Evolutionary conservation across 768 basidiomycete genomes (phyloP).

Genomic region (Amanita phalloides): DNA sequence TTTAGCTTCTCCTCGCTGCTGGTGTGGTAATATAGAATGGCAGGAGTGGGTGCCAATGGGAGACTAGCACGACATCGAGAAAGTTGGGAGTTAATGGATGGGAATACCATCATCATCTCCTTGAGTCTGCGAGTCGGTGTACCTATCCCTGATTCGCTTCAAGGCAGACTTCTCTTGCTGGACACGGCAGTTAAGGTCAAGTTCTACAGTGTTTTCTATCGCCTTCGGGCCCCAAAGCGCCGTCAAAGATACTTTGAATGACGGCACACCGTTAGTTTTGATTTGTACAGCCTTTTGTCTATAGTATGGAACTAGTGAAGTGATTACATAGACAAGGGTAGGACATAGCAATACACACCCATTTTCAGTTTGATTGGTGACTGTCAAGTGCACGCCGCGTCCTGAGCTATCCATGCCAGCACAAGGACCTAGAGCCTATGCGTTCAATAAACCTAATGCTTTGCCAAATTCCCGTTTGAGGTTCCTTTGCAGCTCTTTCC

Average conservation of each 20-base stretch:
- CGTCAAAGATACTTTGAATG: conserved; percentile 51
- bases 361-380: conserved; percentile 55
- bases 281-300: conserved; percentile 63
- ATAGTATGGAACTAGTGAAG: not conserved
- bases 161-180: conserved; percentile 47
- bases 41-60: not conserved
- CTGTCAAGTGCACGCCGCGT: conserved; percentile 61
- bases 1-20: too few species aligned
- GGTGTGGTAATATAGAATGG: too few species aligned
- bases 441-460: conserved; percentile 68
- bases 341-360: conserved; percentile 40
- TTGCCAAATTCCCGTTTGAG: conserved; percentile 85
- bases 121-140: not conserved
- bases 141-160: conserved; percentile 23
- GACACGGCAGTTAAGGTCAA: conserved; percentile 62
- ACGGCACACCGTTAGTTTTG: conserved; percentile 57
- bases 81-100: conserved; percentile 23
- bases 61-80: not conserved
- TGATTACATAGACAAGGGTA: not conserved
- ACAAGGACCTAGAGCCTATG: conserved; percentile 86
- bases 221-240: conserved; percentile 82
- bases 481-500: conserved; percentile 87
- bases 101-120: conserved; percentile 17
- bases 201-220: conserved; percentile 62
- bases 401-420: conserved; percentile 34